Base-by-base conservation (phyloP, 257 asterid genomes). In the Solanum bulbocastanum region DNA sequence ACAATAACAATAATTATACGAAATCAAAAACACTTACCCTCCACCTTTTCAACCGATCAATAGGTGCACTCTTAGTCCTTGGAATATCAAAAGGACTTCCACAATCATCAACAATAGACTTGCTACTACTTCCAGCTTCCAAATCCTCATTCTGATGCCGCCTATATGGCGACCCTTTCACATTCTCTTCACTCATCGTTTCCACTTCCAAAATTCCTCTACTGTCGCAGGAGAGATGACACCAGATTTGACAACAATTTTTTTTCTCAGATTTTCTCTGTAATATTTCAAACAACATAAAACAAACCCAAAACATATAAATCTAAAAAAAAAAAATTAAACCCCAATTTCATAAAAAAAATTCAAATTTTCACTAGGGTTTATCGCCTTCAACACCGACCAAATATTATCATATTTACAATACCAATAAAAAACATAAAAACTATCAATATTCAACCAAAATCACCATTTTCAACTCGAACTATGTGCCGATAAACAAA, bases 181-280 rank as follows among this genome's bases (percentile, higher is more conserved):
- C 79, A 27, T 75, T 86, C 66, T 88, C 88, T 74, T 85, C 75
- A 62, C 33, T 78, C 33, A 79, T 81, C 27, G 25, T 72, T 72
- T 72, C 27, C 79, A 33, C 27, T 68, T 68, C 37, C 22, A 68
- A 68, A 66, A 68, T 5, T 22, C 46, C 33, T 81, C 60, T 35
- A 69, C 87, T 87, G 93, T 92, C 95, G 98, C 98, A 93, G 96
- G 98, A 93, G 95, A 95, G 94, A 94, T 92, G 94, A 91, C 92
- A 90, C 93, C 89, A 83, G 83, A 86, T 46, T 86, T 86, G 56
- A 72, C 32, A 44, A 74, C 36, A 42, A 86, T 8, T 86, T 32
- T 44, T 69, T 58, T 85, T 85, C 39, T 65, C 56, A 75, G 6
- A 66, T 66, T 25, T 18, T 72, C 83, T 76, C n/a, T 76, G 58